A percentile compares a stretch with the other conserved stretches of the same genome.
Evolutionary conservation across 169 alveolate genomes (phyloP).

Genomic region (Plasmodium yoelii): DNA sequence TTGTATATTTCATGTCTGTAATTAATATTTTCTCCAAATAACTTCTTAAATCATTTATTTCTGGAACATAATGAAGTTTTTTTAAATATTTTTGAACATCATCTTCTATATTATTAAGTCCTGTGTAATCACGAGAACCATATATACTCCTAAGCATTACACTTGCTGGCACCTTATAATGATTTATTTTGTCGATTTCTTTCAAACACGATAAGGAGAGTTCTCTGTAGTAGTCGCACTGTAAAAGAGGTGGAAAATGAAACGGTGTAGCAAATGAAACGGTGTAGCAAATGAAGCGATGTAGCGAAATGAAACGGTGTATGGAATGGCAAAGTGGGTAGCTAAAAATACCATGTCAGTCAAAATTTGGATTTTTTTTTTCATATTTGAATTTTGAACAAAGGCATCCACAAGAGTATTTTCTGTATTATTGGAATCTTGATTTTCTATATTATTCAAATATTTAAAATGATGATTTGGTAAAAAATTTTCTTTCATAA

Average conservation of each 20-base stretch:
- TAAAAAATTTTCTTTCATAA: conserved; percentile 26
- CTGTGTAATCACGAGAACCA: conserved; percentile 42
- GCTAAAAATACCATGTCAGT: conserved; percentile 35
- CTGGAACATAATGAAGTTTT: conserved; percentile 46
- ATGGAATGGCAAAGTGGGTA: too few species aligned
- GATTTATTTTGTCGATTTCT: conserved; percentile 71
- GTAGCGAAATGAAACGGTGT: too few species aligned
- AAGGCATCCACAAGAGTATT: background rate
- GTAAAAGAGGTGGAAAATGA: background rate
- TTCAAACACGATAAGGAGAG: conserved; percentile 54
- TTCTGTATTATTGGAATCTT: background rate
- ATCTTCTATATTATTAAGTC: conserved; percentile 43
- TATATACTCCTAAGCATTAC: conserved; percentile 65
- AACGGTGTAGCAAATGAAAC: too few species aligned
- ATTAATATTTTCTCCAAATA: conserved; percentile 50
- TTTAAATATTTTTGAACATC: conserved; percentile 62
- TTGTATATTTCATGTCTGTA: conserved; percentile 68
- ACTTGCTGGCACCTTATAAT: conserved; percentile 44
- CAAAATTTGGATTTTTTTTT: conserved; percentile 36
- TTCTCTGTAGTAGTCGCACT: conserved; percentile 67
- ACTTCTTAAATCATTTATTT: conserved; percentile 37
- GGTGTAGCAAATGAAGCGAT: too few species aligned
- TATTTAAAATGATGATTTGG: conserved; percentile 3
- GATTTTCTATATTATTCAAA: conserved; percentile 6
- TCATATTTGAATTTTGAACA: conserved; percentile 9